Base-by-base conservation (phyloP, 495 filamentous ascomycete species). In the Penicillium atrosanguineum region DNA sequence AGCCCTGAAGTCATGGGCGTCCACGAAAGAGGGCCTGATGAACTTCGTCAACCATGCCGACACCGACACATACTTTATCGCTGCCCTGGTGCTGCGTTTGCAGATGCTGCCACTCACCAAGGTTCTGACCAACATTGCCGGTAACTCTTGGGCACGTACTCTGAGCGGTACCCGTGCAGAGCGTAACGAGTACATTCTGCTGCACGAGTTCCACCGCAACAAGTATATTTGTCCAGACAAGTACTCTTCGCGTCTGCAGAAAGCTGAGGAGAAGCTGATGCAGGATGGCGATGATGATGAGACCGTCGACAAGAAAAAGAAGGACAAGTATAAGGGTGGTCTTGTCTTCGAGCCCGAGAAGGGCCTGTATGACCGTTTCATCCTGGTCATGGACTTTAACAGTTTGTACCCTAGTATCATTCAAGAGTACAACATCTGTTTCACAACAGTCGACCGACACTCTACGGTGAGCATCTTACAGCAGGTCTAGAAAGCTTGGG, bases 381-480 rank as follows among this genome's bases (percentile, higher is more conserved):
- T 98, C 26, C 81, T 98, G 19, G 94, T 98, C 67, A 98, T 98
- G 94, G 94, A 98, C 75, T 98, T 97, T 77, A 98, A 98, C 81
- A 96, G 91, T 69, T 77, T 98, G 60, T 98, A 98, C 63, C 94
- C 94, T 14, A 96, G 91, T 69, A 97, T 98, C 60, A 98, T 98
- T 59, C 95, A 97, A 68, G 95, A 98, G 77, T 97, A 83, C 75
- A 98, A 98, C 68, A 98, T 98, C 62, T 98, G 94, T 75, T 98
- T 98, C 71, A 98, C 94, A 4, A 98, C 94, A 0, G 91, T 97
- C 5, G 90, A 97, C 56, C 78, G 89, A 49, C 74, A 73, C 23
- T 83, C 79, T 61, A 78, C 78, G 65, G 82, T 83, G 75, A 76
- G 81, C 62, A 42, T 42, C 25, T 46, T 0, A 20, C 21, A n/a